Base-by-base conservation (phyloP, 345 rosid genomes). In the Capsella bursapastoris region DNA sequence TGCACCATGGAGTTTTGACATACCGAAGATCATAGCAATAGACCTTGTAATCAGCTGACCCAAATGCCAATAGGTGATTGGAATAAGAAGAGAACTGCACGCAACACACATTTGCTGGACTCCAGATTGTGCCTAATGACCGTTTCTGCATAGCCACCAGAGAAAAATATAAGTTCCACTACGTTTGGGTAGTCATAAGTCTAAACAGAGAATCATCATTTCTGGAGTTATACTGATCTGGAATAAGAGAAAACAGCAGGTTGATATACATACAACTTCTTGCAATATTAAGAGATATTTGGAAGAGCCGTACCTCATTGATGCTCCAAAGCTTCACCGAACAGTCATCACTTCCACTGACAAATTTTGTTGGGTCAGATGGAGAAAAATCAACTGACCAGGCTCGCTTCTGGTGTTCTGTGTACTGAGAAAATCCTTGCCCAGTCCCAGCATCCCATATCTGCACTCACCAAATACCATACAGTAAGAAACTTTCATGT, bases 331-430 rank as follows among this genome's bases (percentile, higher is more conserved):
- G 84, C 82, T 93, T 91, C 77, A 89, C 90, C 52, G 94, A 80
- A 78, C 87, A 88, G 64, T 93, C 98, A 81, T 93, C 97, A 71
- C 97, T 89, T 75, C 97, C 97, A 60, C 96, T 89, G 71, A 91
- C 98, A 63, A 93, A 87, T 80, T 80, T 89, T 66, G 86, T 91
- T 8, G 97, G 97, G 80, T 85, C 86, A 37, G 84, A 80, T 65
- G 69, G 90, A 76, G 94, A 93, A 79, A 93, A 93, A 83, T 93
- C 96, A 75, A 93, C 92, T 81, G 97, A 88, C 98, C 97, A 91
- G 28, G 97, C 96, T 81, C 98, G 82, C 79, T 83, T 91, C 64
- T 81, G 85, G 80, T 93, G 98, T 82, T 91, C 98, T 5, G 43
- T 75, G 79, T 79, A 87, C 68, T 82, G 94, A 6, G 84, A 87